Evolutionary conservation across 2,329 filamentous ascomycete species (phyloP), one percentile per base, ranked within the genome.

Genomic region (Volutella citrinella): DNA sequence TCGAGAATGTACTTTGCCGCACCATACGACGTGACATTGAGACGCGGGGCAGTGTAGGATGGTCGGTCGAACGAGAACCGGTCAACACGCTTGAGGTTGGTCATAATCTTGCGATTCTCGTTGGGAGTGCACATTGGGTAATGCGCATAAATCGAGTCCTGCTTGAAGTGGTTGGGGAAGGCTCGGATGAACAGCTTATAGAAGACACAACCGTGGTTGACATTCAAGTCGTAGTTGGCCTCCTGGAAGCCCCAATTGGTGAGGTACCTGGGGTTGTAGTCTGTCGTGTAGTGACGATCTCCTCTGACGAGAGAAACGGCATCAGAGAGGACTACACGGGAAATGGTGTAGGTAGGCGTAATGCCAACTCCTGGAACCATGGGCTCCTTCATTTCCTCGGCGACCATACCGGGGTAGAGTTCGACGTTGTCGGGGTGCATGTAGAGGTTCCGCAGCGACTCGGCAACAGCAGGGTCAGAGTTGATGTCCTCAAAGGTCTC

Each of bases 221-320:
- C 63, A 38, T 74, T 78, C 15, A 81, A 63, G 48, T 94, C 85
- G 36, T 82, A 87, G 14, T 84, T 72, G 5, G 77, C 83, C 55
- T 88, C 83, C 34, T 79, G 78, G 65, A 78, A 91, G 14, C 87
- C 87, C 87, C 87, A 95, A 62, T 87, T 89, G 2, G 87, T 94
- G 28, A 94, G 63, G 48, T 80, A 78, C 8, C 78, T 75, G 0
- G 87, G 77, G 46, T 82, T 78, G 57, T 84, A 90, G 58, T 91
- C 86, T n/a, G 62, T 70, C 0, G 85, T 90, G 65, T 89, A 89
- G 64, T 87, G 83, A 14, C 87, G 69, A 52, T 93, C 87, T 20
- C 84, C 84, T 16, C 86, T 76, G 7, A 89, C 84, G 6, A 91
- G 72, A n/a, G 81, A 76, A 1, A 90, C 84, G 1, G 86, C 85